A percentile compares a stretch with the other conserved stretches of the same genome.
phyloP scores from a whole-genome alignment of 208 protist genomes.

The Wallacemonas rigidus region DNA sequence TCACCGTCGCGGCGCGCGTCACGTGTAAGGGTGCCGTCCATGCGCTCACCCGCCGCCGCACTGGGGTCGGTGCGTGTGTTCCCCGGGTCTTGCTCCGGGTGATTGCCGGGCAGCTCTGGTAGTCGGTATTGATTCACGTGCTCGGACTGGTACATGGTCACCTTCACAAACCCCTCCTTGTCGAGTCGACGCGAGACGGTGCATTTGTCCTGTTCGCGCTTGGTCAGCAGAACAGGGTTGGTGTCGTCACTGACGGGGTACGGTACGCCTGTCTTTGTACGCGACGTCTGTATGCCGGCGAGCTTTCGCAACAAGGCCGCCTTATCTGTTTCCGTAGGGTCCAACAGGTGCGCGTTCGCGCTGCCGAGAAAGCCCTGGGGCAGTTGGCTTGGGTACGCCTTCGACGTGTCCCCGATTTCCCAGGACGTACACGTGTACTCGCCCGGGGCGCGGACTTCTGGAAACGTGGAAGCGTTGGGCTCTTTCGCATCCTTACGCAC shows the following conservation, averaged over 20 bases:
- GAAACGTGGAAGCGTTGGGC: conserved; percentile 12
- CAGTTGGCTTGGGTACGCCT: conserved; percentile 71
- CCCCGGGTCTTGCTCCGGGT: conserved; percentile 14
- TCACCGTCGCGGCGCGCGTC: conserved; percentile 22
- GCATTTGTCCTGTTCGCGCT: conserved; percentile 44
- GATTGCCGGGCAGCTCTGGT: conserved; percentile 69
- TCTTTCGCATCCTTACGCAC: conserved; percentile 20
- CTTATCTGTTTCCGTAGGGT: conserved; percentile 48
- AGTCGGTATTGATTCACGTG: conserved; percentile 64
- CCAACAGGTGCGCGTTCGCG: conserved; percentile 43
- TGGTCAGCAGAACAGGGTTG: conserved; percentile 61
- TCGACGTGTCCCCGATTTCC: conserved; percentile 71
- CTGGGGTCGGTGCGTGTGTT: conserved; percentile 37
- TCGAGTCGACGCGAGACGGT: conserved; percentile 62
- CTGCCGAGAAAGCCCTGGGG: conserved; percentile 59
- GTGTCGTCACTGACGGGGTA: conserved; percentile 52
- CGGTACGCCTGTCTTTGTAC: conserved; percentile 9
- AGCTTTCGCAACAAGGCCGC: conserved; percentile 59
- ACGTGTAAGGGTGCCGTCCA: conserved; percentile 51
- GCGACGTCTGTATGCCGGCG: conserved; percentile 28
- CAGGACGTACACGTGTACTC: conserved; percentile 75
- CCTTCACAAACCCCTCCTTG: conserved; percentile 69
- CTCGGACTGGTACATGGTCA: conserved; percentile 72
- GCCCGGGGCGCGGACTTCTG: conserved; percentile 18
- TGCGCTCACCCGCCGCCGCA: conserved; percentile 53